These are phyloP conservation scores for Ogataea henricii DNA, from an alignment of 805 yeast genomes.

Conservation along the genomic window DNA sequence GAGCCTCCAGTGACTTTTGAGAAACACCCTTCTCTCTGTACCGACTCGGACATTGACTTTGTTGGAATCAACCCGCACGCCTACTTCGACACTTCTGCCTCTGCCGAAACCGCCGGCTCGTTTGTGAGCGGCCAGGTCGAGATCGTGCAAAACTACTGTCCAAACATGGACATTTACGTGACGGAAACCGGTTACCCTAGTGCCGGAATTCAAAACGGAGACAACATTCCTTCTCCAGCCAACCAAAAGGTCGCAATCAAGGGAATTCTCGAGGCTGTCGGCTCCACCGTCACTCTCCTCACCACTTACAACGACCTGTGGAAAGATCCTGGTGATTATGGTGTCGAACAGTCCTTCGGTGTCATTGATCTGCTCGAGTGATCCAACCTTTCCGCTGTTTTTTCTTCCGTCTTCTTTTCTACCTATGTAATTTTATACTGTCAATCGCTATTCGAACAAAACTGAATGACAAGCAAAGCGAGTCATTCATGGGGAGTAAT, in stretches of 20 bases:
- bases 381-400: slow-evolving; percentile 3
- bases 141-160: slow-evolving; percentile 58
- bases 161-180: slow-evolving; percentile 53
- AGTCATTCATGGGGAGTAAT: too few species aligned
- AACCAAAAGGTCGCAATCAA: slow-evolving; percentile 75
- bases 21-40: slow-evolving; percentile 67
- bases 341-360: slow-evolving; percentile 89
- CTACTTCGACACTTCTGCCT: slow-evolving; percentile 65
- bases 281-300: slow-evolving; percentile 66
- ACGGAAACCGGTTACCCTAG: slow-evolving; percentile 93
- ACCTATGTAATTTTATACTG: neutral
- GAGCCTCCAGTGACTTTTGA: slow-evolving; percentile 84
- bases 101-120: slow-evolving; percentile 69
- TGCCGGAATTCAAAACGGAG: slow-evolving; percentile 69
- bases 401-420: neutral
- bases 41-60: slow-evolving; percentile 68
- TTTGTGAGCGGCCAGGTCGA: slow-evolving; percentile 66
- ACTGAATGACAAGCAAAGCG: too few species aligned
- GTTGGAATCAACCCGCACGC: slow-evolving; percentile 88
- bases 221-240: slow-evolving; percentile 64
- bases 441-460: neutral
- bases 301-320: slow-evolving; percentile 84
- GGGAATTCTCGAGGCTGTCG: slow-evolving; percentile 57
- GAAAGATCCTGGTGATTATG: slow-evolving; percentile 83
- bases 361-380: slow-evolving; percentile 40